Evolutionary conservation across 345 rosid genomes (phyloP).

Genomic region (Zanthoxylum bungeanum): DNA sequence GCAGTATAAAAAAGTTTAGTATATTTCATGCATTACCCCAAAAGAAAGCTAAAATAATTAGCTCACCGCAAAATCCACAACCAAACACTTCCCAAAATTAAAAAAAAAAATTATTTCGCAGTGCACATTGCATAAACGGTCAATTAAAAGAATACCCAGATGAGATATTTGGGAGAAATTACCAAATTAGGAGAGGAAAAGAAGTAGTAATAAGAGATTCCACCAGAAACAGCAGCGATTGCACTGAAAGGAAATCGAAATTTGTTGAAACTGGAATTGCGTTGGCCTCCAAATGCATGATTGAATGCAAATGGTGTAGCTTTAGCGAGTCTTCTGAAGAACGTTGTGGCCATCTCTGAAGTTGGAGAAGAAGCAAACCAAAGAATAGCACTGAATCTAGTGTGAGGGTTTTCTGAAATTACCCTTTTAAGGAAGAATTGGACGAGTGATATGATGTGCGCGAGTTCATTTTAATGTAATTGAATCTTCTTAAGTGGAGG

Average conservation of each 20-base stretch:
- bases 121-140: conserved; percentile 6
- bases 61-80: not conserved
- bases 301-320: conserved; percentile 40
- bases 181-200: conserved; percentile 62
- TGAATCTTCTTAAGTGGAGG: not conserved
- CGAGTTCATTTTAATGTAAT: not conserved
- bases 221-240: conserved; percentile 78
- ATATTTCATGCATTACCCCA: not conserved
- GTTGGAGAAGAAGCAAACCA: not conserved
- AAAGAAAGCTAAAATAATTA: not conserved
- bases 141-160: conserved; percentile 5
- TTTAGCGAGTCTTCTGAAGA: conserved; percentile 58
- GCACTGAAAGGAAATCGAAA: conserved; percentile 61
- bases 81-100: not conserved
- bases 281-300: conserved; percentile 39
- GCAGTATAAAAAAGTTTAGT: not conserved
- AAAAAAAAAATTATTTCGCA: not conserved
- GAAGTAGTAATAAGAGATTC: conserved; percentile 62
- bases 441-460: not conserved
- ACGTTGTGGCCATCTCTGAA: conserved; percentile 45
- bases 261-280: conserved; percentile 33
- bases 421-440: not conserved
- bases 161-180: conserved; percentile 6
- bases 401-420: not conserved
- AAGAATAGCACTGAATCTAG: not conserved